A percentile compares a stretch with the other conserved stretches of the same genome.
Evolutionary conservation across 352 stramenopile genomes (phyloP).

Genomic region (Pythium dissotocum): DNA sequence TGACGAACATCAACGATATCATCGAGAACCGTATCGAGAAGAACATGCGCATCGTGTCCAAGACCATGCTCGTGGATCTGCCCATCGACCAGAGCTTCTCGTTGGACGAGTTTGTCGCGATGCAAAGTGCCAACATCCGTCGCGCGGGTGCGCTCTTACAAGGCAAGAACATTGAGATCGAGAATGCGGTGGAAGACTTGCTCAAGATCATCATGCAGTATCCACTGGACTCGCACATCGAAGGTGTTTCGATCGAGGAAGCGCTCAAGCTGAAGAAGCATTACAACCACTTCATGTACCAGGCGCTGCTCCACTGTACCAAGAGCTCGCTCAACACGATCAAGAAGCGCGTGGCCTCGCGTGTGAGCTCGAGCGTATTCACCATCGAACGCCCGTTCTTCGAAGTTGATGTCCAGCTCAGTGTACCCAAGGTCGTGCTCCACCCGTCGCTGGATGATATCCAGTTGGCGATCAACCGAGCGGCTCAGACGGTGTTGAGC

Average conservation of each 20-base stretch:
- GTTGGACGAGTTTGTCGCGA: constrained; percentile 97
- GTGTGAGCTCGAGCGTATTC: constrained; percentile 86
- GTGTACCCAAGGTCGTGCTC: constrained; percentile 91
- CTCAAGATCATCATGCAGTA: constrained; percentile 96
- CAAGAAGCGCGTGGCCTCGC: constrained; percentile 97
- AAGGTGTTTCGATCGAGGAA: constrained; percentile 93
- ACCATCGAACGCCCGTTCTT: constrained; percentile 96
- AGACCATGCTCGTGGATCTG: constrained; percentile 97
- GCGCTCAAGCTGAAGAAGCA: constrained; percentile 96
- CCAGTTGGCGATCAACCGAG: constrained; percentile 97
- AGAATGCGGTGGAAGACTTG: constrained; percentile 97
- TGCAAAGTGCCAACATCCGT: constrained; percentile 95
- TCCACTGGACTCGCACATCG: constrained; percentile 94
- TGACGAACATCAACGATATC: constrained; percentile 99
- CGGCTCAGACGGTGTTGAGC: constrained; percentile 94
- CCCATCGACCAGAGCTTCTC: constrained; percentile 96
- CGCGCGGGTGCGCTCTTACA: constrained; percentile 91
- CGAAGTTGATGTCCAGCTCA: constrained; percentile 97
- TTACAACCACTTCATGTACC: constrained; percentile 99
- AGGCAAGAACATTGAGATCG: constrained; percentile 98
- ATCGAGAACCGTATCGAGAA: constrained; percentile 99
- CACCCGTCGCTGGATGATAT: constrained; percentile 97
- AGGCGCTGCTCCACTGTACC: constrained; percentile 95
- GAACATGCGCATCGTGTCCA: constrained; percentile 98
- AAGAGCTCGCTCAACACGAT: constrained; percentile 98